Percentiles rank a stretch among this genome's conserved stretches.
Conservation (phyloP, 768 basidiomycete genomes). For the Boletellus ananas region DNA sequence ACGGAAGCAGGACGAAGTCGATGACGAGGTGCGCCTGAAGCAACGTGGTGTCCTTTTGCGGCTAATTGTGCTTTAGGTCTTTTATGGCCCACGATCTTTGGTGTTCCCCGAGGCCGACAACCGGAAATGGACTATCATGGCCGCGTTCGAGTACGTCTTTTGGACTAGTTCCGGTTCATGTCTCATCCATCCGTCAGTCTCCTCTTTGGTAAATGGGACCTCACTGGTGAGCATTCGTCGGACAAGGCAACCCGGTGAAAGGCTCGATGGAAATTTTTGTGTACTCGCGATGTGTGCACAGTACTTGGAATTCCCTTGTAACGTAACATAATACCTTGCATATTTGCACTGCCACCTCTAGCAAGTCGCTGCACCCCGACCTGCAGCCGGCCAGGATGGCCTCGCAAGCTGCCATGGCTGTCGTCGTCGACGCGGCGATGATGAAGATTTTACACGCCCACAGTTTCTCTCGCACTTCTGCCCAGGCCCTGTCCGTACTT, state of each 20-base stretch:
- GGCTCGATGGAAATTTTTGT: neutral
- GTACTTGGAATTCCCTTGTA: too few relatives aligned
- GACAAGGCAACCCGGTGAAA: conserved; percentile 10
- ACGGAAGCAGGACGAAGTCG: conserved; percentile 88
- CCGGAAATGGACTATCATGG: conserved; percentile 96
- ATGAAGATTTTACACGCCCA: conserved; percentile 74
- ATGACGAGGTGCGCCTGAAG: conserved; percentile 70
- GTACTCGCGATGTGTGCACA: neutral
- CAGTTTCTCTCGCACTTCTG: conserved; percentile 70
- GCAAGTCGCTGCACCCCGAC: too few relatives aligned
- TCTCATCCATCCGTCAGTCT: conserved; percentile 17
- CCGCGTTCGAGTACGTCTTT: conserved; percentile 74
- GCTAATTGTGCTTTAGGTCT: conserved; percentile 51
- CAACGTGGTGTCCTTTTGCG: neutral
- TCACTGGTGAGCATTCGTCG: conserved; percentile 19
- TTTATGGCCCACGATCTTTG: conserved; percentile 87
- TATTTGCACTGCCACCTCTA: neutral
- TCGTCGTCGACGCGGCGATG: conserved; percentile 62
- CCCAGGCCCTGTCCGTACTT: conserved; percentile 64
- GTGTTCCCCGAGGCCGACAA: conserved; percentile 96
- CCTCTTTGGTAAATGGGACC: conserved; percentile 48
- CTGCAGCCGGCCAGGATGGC: conserved; percentile 14
- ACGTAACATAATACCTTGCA: neutral
- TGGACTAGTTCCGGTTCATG: neutral
- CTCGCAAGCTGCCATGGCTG: conserved; percentile 46